Conservation (phyloP, 108 stramenopile species). For the Asterionellopsis glacialis region DNA sequence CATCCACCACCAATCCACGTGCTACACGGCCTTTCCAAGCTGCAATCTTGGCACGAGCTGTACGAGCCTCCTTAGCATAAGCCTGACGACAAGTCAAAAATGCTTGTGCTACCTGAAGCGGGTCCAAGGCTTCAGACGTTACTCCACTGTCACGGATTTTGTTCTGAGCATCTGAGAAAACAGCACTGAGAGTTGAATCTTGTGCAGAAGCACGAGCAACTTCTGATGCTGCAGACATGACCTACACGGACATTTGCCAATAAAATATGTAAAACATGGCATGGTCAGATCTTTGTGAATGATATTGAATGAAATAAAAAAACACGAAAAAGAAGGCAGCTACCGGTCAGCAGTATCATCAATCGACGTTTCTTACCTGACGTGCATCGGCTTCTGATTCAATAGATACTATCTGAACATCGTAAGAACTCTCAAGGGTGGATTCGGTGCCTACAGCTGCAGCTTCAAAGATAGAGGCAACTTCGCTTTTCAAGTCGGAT, state of each 20-base stretch:
- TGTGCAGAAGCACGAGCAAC: constrained; percentile 30
- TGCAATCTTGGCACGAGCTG: constrained; percentile 59
- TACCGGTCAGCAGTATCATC: no score
- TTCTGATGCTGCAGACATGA: constrained; percentile 31
- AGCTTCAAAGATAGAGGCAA: constrained; percentile 56
- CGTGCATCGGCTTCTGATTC: constrained; percentile 36
- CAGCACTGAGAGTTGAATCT: not conserved
- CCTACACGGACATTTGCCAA: constrained; percentile 9
- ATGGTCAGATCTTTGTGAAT: not conserved
- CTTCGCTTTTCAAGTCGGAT: constrained; percentile 23
- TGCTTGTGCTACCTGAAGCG: constrained; percentile 66
- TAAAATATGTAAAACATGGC: not conserved
- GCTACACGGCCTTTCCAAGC: constrained; percentile 61
- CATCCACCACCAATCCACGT: constrained; percentile 61
- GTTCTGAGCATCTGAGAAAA: constrained; percentile 46
- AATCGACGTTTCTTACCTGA: constrained; percentile 17
- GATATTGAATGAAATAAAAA: not conserved
- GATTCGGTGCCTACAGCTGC: constrained; percentile 34
- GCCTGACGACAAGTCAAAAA: constrained; percentile 65
- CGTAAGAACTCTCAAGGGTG: constrained; percentile 47
- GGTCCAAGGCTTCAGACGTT: constrained; percentile 48
- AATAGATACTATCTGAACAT: constrained; percentile 40
- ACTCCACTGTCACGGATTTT: constrained; percentile 33
- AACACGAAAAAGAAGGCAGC: not conserved
- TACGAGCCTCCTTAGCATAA: constrained; percentile 54